Evolutionary conservation across 495 filamentous ascomycete genomes (phyloP), one percentile per base, ranked within the genome.

Genomic region (Parathielavia hyrcaniae): DNA sequence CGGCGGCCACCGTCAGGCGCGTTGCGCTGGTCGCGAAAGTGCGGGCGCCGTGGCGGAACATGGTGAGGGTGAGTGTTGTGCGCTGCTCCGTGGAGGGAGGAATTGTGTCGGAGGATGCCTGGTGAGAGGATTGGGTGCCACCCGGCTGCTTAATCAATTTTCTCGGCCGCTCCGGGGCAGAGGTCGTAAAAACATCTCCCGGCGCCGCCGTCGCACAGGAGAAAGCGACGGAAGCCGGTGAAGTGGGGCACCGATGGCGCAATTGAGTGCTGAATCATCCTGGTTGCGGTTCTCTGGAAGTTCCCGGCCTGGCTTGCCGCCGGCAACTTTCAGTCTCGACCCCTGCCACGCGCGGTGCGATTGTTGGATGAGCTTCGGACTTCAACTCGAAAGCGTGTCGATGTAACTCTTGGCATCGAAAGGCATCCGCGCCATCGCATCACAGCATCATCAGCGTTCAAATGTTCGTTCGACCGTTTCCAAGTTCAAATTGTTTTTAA

Each of bases 41-140:
- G 65, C 77, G 76, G 55, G 75, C 71, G 68, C 74, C 68, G 30
- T 73, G 71, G 64, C 79, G 80, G 64, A 82, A 78, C 79, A 82
- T 82, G 44, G 53, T 48, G 44, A 30, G 6, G 41, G 23, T 19
- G 20, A 22, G 16, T 14, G 26, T 20, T 57, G n/a, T 19, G 23
- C 50, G n/a, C 5, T 26, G 36, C 54, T 35, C 4, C 23, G 23
- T 20, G 9, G 22, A 17, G 5, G 17, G 14, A 16, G 16, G 5
- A 11, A 8, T 19, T 14, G 4, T 22, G 49, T 34, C 23, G 2
- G 9, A 35, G 36, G 34, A 38, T 39, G 32, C 5, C 12, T 47
- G n/a, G n/a, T 12, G 38, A 1, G 9, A 4, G 8, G 40, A 4
- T 19, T 8, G 23, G 39, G 39, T 22, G 14, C 12, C 4, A 17